Evolutionary conservation across 768 basidiomycete genomes (phyloP), one percentile per base, ranked within the genome.

Genomic region (Boletus pseudopeckii): DNA sequence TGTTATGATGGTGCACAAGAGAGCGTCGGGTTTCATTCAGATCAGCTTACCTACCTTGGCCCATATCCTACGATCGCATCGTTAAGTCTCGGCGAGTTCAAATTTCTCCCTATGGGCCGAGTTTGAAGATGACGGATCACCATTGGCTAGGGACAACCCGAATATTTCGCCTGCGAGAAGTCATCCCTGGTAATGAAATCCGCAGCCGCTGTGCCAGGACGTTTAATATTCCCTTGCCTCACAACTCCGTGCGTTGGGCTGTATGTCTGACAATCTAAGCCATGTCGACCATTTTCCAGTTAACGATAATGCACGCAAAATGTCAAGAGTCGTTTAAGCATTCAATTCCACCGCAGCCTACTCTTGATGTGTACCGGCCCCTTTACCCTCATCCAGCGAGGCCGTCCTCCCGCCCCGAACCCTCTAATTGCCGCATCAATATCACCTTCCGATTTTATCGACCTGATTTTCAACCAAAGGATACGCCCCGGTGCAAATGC

Each of bases 31-130:
- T 85, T 80, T 63, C 91, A 92, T 65, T 85, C 90, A 5, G 90
- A 92, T 67, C 86, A 88, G 50, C 68, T 90, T 50, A 90, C 90
- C 0, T 86, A 87, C 71, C 74, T 92, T 7, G 91, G 90, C 10
- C 90, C 90, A 14, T 90, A 85, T 68, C 84, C 88, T 6, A 92
- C 90, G 0, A 92, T 92, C 59, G 90, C 90, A 10, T 92, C 90
- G 11, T 69, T 92, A 45, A 91, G 89, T 65, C 78, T 92, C 13
- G 90, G 90, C 84, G 48, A 58, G 78, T 60, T 26, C 0, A 15
- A 15, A 37, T 17, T 45, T 39, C 37, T 32, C 30, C 39, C 26
- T 42, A 32, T 9, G 10, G 8, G 10, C 39, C 14, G 24, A 38
- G 14, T 45, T 43, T 36, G 49, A 32, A 46, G 22, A 46, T 18